Conservation (phyloP, 179 eudicot genomes). For the Carnegiea gigantea region DNA sequence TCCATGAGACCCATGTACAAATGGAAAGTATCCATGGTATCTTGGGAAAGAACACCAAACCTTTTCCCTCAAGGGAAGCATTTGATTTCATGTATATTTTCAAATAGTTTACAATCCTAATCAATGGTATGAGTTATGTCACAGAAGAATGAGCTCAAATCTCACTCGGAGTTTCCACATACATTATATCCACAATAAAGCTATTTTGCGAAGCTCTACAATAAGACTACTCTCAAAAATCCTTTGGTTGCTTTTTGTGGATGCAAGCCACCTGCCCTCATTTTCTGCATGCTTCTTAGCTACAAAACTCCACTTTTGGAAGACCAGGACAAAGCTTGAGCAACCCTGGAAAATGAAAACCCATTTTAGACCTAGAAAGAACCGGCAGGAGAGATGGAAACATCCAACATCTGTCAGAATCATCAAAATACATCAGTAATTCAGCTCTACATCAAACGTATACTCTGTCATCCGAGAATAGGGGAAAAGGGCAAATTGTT, state of each 20-base stretch:
- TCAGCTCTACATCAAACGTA: slow-evolving; percentile 6
- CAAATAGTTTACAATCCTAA: slow-evolving; percentile 14
- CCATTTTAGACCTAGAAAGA: slow-evolving; percentile 11
- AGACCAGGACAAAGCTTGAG: slow-evolving; percentile 23
- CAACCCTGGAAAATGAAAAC: slow-evolving; percentile 25
- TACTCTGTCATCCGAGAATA: not conserved
- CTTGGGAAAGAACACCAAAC: not conserved
- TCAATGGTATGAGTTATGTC: slow-evolving; percentile 17
- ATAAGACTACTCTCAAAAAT: slow-evolving; percentile 2
- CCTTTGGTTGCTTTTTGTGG: slow-evolving; percentile 15
- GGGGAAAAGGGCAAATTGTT: not conserved
- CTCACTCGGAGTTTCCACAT: slow-evolving; percentile 19
- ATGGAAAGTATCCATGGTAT: not conserved
- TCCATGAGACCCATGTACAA: not conserved
- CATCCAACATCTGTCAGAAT: slow-evolving; percentile 1
- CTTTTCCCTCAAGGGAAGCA: not conserved
- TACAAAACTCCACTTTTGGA: slow-evolving; percentile 14
- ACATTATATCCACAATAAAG: slow-evolving; percentile 19
- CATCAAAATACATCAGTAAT: not conserved
- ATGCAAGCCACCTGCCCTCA: slow-evolving; percentile 22
- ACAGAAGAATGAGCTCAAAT: slow-evolving; percentile 18
- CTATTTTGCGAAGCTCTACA: slow-evolving; percentile 11
- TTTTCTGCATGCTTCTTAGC: slow-evolving; percentile 19
- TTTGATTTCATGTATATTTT: slow-evolving; percentile 12
- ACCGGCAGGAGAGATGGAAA: slow-evolving; percentile 13